Base-by-base conservation (phyloP, 2,329 filamentous ascomycete species). In the Elsinoe ampelina region DNA sequence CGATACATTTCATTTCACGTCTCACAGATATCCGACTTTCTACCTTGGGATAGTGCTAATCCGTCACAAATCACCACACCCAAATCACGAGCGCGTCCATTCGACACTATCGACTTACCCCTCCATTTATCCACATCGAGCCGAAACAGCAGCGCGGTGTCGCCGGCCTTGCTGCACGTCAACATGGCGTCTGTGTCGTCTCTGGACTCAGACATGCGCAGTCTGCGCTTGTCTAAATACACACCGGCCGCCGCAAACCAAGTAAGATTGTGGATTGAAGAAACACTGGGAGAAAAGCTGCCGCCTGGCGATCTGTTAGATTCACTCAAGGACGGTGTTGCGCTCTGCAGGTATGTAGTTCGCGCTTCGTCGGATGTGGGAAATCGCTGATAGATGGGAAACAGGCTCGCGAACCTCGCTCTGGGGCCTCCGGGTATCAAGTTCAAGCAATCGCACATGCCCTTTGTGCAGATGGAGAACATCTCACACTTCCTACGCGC, bases 381-480 rank as follows among this genome's bases (percentile, higher is more conserved):
- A 6, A 26, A 45, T 32, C 13, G 17, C 30, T 7, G 34, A 17
- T 17, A 56, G 15, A 2, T 20, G 26, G 26, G 26, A 30, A 1
- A 34, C 62, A 93, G 89, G 67, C 83, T 97, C 54, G 81, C 89
- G 66, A 97, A 95, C 68, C 78, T 92, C 57, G 87, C 82, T 32
- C 72, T 86, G 36, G 87, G 88, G 22, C 81, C 85, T 13, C 87
- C 88, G 0, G 86, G 86, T 32, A 81, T 95, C 73, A 89, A 86
- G 70, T 97, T 87, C 80, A 97, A 97, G 74, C 79, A 86, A 68
- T 95, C 91, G 1, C 75, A 83, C 39, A 97, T 97, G 92, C 93
- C 93, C 0, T 98, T 98, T 69, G 92, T 97, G 39, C 93, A 98
- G 72, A 97, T 97, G 91, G 93, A 98, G 72, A 98, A 98, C 70